Base-by-base conservation (phyloP, 1,284 basidiomycete genomes). In the Ustilago sp. region DNA sequence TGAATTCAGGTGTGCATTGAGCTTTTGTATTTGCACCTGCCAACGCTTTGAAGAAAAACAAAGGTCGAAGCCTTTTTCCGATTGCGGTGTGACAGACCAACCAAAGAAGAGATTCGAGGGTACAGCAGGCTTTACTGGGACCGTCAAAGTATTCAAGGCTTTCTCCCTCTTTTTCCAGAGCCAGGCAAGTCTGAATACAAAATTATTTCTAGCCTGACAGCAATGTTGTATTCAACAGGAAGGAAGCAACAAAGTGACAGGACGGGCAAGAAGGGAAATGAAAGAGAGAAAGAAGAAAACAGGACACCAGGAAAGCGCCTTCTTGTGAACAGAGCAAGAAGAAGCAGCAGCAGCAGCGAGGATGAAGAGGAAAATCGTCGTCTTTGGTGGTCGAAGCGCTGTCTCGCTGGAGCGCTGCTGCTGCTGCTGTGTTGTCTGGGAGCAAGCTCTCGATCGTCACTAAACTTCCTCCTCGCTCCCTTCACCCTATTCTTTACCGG, bases 401-500 rank as follows among this genome's bases (percentile, higher is more conserved):
- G 61, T 53, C 63, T 32, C 55, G 48, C 38, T n/a, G 45, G 38
- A 11, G 32, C 19, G 32, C 19, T 41, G 39, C 28, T 34, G 55
- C 38, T 56, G 54, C 15, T 15, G 28, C 39, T 39, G 57, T n/a
- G n/a, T n/a, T 59, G 57, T 59, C n/a, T 17, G 31, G 8, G 13
- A 47, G 38, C 38, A 36, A 43, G 38, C 38, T 31, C 11, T 32
- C 51, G 35, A 15, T 54, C 28, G 48, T 31, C 8, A 23, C 39
- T 4, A 45, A 32, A 45, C 64, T 66, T 60, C 52, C 63, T 52
- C 52, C 47, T 52, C 23, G 51, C 54, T 43, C 57, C 60, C 62
- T 54, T 63, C 55, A 68, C 55, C 65, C 48, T 65, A 53, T 51
- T 47, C 32, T 47, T 50, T 64, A 45, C 54, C 62, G 58, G 70